These are phyloP conservation scores for Hericium coralloides DNA, from an alignment of 768 basidiomycete species.

Conservation along the genomic window DNA sequence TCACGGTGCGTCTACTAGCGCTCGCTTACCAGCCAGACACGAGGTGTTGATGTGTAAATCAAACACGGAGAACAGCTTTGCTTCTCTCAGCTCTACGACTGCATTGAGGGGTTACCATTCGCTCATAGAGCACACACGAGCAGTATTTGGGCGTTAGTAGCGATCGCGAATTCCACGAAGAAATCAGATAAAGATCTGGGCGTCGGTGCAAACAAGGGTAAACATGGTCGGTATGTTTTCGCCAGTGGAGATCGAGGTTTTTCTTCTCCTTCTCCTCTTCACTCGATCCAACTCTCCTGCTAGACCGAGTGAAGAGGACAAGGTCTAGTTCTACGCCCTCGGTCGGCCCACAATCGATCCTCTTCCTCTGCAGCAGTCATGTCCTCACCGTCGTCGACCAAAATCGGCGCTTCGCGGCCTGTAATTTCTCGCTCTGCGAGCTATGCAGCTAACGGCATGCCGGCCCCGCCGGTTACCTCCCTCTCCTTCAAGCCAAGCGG, in stretches of 20 bases:
- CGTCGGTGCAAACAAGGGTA: not conserved
- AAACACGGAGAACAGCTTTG: too few relatives aligned
- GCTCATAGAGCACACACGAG: too few relatives aligned
- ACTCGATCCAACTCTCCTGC: constrained; percentile 1
- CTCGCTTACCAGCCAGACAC: too few relatives aligned
- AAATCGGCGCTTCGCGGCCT: constrained; percentile 24
- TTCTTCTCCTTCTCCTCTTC: constrained; percentile 8
- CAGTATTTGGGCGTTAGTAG: too few relatives aligned
- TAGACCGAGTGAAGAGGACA: constrained; percentile 12
- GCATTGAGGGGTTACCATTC: too few relatives aligned
- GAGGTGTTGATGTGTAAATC: too few relatives aligned
- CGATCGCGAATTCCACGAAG: not conserved
- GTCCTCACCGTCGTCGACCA: not conserved
- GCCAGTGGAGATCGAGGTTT: not conserved
- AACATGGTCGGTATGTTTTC: not conserved
- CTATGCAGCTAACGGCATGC: constrained; percentile 26
- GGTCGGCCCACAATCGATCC: not conserved
- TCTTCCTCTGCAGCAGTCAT: not conserved
- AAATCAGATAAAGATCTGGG: not conserved
- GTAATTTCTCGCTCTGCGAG: constrained; percentile 37
- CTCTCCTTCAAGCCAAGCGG: constrained; percentile 17
- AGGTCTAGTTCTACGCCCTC: not conserved
- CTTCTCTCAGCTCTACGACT: too few relatives aligned
- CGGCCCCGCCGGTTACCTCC: constrained; percentile 27
- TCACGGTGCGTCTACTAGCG: too few relatives aligned